These are phyloP conservation scores for Solanum raphanifolium DNA, from an alignment of 257 asterid species.

Conservation along the genomic window DNA sequence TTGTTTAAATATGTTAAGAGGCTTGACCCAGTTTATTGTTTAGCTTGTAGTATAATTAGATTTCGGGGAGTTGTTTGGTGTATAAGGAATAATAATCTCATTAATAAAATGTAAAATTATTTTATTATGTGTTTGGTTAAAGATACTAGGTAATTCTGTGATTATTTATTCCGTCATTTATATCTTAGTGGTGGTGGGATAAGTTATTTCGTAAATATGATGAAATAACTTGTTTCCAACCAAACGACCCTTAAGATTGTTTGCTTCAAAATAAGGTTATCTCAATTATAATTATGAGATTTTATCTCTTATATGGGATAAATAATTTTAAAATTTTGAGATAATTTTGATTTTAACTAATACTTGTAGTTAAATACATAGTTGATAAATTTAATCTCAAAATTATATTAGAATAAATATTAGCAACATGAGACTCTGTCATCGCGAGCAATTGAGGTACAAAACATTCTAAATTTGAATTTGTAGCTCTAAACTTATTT, in stretches of 20 bases:
- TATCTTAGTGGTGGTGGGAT: too few species aligned
- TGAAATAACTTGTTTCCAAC: fast-evolving
- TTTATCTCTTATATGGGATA: too few species aligned
- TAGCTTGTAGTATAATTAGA: neutral
- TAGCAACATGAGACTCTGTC: neutral
- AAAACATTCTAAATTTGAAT: neutral
- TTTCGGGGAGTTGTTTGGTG: neutral
- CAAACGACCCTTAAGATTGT: too few species aligned
- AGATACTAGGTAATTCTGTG: too few species aligned
- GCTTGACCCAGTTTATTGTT: neutral
- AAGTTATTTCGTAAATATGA: too few species aligned
- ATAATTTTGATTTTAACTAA: neutral
- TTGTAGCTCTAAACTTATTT: neutral
- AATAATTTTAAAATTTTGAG: too few species aligned
- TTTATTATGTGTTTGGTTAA: too few species aligned
- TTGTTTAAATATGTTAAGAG: neutral
- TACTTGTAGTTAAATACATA: neutral
- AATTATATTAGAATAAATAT: too few species aligned
- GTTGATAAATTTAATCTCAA: neutral
- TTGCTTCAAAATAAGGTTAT: too few species aligned
- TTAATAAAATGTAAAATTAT: too few species aligned
- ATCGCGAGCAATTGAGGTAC: neutral
- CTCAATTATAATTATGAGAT: neutral
- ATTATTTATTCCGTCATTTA: too few species aligned
- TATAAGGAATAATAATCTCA: too few species aligned